Percentiles rank a stretch among this genome's conserved stretches.
phyloP scores from a whole-genome alignment of 2,329 filamentous ascomycete species.

The Hymenoscyphus infarciens region DNA sequence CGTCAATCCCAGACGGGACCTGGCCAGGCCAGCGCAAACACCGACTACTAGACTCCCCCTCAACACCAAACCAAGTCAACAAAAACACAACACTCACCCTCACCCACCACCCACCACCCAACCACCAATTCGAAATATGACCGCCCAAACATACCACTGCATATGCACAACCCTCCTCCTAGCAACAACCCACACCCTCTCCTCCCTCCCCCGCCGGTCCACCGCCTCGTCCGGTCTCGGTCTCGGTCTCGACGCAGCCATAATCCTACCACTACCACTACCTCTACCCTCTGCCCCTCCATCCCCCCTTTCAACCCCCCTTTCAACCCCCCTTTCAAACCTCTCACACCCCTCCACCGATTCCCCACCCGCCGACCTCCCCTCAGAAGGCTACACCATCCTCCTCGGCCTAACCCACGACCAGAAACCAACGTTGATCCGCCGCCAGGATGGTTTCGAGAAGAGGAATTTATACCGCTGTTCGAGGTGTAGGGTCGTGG shows the following conservation, averaged over 20 bases:
- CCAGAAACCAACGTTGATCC: constrained; percentile 47
- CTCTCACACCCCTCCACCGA: too few relatives aligned
- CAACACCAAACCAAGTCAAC: not conserved
- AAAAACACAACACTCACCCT: too few relatives aligned
- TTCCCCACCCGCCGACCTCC: too few relatives aligned
- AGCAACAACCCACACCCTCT: constrained; percentile 52
- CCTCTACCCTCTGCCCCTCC: constrained; percentile 42
- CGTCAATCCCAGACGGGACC: not conserved
- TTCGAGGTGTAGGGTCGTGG: constrained; percentile 54
- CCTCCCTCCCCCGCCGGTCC: constrained; percentile 48
- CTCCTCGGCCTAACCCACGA: constrained; percentile 48
- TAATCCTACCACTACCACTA: constrained; percentile 57
- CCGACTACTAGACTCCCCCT: not conserved
- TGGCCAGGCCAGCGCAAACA: not conserved
- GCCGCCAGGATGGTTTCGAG: constrained; percentile 62
- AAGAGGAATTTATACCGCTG: constrained; percentile 59
- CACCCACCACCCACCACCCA: too few relatives aligned
- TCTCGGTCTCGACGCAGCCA: constrained; percentile 46
- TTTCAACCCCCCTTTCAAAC: too few relatives aligned
- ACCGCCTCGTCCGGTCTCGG: constrained; percentile 40
- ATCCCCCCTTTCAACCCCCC: too few relatives aligned
- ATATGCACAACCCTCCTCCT: constrained; percentile 63
- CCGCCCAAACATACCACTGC: constrained; percentile 55
- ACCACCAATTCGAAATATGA: constrained; percentile 8
- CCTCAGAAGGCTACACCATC: constrained; percentile 43